phyloP scores from a whole-genome alignment of 441 rosid species.

The Pelargonium myrrhifolium region DNA sequence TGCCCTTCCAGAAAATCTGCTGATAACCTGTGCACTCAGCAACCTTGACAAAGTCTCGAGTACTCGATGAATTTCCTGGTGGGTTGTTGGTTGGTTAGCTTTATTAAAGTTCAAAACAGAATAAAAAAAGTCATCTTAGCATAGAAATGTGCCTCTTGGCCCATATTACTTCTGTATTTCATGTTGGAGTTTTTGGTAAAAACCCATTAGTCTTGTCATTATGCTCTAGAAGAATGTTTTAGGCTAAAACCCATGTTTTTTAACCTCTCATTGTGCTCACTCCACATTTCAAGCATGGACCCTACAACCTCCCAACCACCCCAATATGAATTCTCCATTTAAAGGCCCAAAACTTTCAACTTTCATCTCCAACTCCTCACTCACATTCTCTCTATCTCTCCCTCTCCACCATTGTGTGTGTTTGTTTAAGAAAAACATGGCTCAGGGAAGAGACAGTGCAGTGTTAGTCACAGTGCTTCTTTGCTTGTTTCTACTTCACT shows the following conservation, averaged over 20 bases:
- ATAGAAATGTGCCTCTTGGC: not conserved
- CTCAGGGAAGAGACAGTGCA: not conserved
- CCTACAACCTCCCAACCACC: slow-evolving; percentile 4
- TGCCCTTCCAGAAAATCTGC: slow-evolving; percentile 4
- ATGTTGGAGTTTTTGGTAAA: not conserved
- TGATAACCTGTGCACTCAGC: not conserved
- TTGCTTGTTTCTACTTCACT: not conserved
- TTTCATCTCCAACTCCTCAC: not conserved
- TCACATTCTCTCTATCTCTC: not conserved
- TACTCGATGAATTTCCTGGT: not conserved
- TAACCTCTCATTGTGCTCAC: not conserved
- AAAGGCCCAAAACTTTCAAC: not conserved
- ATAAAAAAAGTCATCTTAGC: not conserved
- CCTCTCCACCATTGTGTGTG: not conserved
- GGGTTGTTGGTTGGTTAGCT: not conserved
- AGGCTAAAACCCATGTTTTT: not conserved
- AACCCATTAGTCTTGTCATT: not conserved
- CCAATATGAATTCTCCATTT: not conserved
- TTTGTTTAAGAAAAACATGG: slow-evolving; percentile 13
- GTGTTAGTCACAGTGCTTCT: not conserved
- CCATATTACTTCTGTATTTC: not conserved
- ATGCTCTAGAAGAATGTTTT: not conserved
- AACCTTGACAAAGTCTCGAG: slow-evolving; percentile 3
- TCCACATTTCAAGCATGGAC: not conserved
- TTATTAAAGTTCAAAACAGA: not conserved